These are phyloP conservation scores for Talaromyces pinophilus DNA, from an alignment of 2,329 filamentous ascomycete species.

Conservation along the genomic window DNA sequence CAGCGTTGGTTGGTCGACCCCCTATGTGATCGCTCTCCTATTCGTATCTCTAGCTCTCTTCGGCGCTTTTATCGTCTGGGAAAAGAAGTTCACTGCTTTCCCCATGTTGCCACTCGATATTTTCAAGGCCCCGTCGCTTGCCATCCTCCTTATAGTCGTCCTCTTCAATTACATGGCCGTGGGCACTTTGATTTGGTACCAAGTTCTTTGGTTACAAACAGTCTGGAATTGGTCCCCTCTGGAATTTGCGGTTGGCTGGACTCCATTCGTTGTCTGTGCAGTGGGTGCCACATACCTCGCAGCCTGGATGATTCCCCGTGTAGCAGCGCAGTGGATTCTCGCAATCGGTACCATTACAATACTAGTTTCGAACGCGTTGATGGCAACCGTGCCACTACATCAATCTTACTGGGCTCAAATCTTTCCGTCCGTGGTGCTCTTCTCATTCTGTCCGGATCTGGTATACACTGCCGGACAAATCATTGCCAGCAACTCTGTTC, in stretches of 20 bases:
- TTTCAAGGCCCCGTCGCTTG: constrained; percentile 50
- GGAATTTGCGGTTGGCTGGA: constrained; percentile 42
- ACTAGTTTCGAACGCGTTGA: constrained; percentile 35
- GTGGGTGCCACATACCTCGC: constrained; percentile 42
- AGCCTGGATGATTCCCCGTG: constrained; percentile 50
- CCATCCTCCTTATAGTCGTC: constrained; percentile 46
- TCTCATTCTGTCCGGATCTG: constrained; percentile 51
- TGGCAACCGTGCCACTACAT: constrained; percentile 50
- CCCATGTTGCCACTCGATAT: constrained; percentile 53
- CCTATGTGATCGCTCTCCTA: constrained; percentile 47
- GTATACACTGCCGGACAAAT: constrained; percentile 56
- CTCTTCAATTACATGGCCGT: constrained; percentile 52
- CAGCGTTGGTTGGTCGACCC: constrained; percentile 47
- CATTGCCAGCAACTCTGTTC: constrained; percentile 56
- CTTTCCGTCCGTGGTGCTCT: constrained; percentile 45
- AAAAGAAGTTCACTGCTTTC: constrained; percentile 40
- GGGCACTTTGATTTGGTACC: constrained; percentile 54
- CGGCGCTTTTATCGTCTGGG: constrained; percentile 43
- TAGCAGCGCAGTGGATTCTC: constrained; percentile 53
- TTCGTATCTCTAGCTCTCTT: constrained; percentile 42
- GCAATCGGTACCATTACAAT: constrained; percentile 45
- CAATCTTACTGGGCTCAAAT: constrained; percentile 48
- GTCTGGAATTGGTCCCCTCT: constrained; percentile 48
- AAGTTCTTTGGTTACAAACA: constrained; percentile 48
- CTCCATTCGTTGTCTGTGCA: constrained; percentile 47